A percentile compares a stretch with the other conserved stretches of the same genome.
phyloP scores from a whole-genome alignment of 352 stramenopile species.

The Pythium folliculosum region DNA sequence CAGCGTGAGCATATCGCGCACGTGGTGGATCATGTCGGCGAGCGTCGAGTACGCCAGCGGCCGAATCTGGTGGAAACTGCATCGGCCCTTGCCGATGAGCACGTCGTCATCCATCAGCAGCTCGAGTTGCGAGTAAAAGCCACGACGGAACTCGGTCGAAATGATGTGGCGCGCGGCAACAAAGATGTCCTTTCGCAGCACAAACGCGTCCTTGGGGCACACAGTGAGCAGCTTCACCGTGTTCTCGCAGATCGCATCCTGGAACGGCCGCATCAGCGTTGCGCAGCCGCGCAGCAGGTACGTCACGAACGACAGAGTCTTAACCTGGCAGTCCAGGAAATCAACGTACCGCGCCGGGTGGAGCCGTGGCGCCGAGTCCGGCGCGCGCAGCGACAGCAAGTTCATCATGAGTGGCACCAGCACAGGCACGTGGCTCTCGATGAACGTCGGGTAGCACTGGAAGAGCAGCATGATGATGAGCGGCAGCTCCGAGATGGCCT shows the following conservation, averaged over 20 bases:
- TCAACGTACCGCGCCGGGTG: slow-evolving; percentile 82
- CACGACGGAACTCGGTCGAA: slow-evolving; percentile 96
- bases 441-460: slow-evolving; percentile 96
- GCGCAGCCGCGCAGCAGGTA: slow-evolving; percentile 94
- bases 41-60: slow-evolving; percentile 97
- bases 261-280: slow-evolving; percentile 93
- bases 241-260: slow-evolving; percentile 93
- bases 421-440: slow-evolving; percentile 94
- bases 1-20: slow-evolving; percentile 94
- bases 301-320: slow-evolving; percentile 98
- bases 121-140: slow-evolving; percentile 96
- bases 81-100: slow-evolving; percentile 87
- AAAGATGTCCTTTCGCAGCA: slow-evolving; percentile 96
- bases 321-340: slow-evolving; percentile 95
- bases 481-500: slow-evolving; percentile 96
- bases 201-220: slow-evolving; percentile 95
- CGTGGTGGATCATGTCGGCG: slow-evolving; percentile 97
- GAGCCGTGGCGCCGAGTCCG: slow-evolving; percentile 54
- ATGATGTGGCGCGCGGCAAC: slow-evolving; percentile 96
- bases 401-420: slow-evolving; percentile 98
- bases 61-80: slow-evolving; percentile 89
- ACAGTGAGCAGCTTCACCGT: slow-evolving; percentile 94
- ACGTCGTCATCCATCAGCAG: slow-evolving; percentile 95
- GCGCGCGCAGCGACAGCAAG: slow-evolving; percentile 85
- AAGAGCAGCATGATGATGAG: slow-evolving; percentile 99